Base-by-base conservation (phyloP, 257 asterid species). In the Lycium ferocissimum region DNA sequence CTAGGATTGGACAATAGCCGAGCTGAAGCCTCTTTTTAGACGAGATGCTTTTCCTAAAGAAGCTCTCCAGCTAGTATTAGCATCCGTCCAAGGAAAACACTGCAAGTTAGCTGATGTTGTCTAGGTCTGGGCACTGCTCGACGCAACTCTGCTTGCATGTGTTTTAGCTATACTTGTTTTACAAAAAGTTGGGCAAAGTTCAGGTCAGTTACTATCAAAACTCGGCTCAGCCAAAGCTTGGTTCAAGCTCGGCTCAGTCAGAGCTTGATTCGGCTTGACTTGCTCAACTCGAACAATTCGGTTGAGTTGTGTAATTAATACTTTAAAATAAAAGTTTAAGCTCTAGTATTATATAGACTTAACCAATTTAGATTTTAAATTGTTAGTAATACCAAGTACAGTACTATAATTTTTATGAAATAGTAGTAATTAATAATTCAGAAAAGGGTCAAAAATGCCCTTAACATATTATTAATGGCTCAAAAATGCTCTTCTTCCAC, bases 41-140 rank as follows among this genome's bases (percentile, higher is more conserved):
- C 5, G 18, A 20, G 40, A 22, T 73, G 59, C 40, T 73, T 45
- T 73, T 20, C 80, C 59, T 9, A 11, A 49, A 45, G 80, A 47
- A 73, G 58, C 59, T 73, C 80, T n/a, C 59, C n/a, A 47, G 58
- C 78, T 73, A 45, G 57, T 47, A 47, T 49, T 73, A 47, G 59
- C 80, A 47, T 73, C 18, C 40, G 38, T 47, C 40, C 80, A 45
- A 73, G 47, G 6, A 73, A 20, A 20, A 47, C 57, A 45, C 80
- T 73, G 80, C 80, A 73, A 73, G 12, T 45, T 62, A 47, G 80
- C 80, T 45, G 80, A 73, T n/a, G 35, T 73, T 73, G 40, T 73
- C 38, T 47, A 73, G 80, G 40, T 49, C 15, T 47, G 80, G 80
- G n/a, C 40, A 45, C 80, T 20, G 80, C 59, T 73, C 6, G 40